Evolutionary conservation across 163 green algal species (phyloP).

Genomic region (Trebouxia gelatinosa): DNA sequence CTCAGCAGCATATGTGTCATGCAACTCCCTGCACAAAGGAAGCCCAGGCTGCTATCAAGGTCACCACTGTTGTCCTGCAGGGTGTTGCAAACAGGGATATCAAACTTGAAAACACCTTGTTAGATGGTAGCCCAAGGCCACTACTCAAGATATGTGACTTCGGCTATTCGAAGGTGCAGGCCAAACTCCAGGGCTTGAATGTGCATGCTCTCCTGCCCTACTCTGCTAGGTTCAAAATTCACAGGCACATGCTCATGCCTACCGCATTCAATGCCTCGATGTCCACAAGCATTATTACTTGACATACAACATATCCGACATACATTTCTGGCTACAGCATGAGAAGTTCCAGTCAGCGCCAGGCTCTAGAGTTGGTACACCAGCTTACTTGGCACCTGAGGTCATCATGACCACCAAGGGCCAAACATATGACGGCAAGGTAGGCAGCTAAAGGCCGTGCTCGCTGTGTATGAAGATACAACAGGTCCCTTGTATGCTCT

Average conservation of each 20-base stretch:
- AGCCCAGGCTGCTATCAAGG: not conserved
- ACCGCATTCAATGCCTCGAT: too few relatives aligned
- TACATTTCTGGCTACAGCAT: constrained; percentile 55
- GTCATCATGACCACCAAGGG: constrained; percentile 87
- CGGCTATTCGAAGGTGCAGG: constrained; percentile 74
- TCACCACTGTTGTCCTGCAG: not conserved
- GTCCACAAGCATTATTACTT: too few relatives aligned
- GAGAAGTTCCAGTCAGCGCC: constrained; percentile 90
- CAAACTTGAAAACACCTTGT: constrained; percentile 87
- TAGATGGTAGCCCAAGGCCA: constrained; percentile 76
- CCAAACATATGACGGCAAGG: constrained; percentile 87
- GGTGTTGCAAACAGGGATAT: constrained; percentile 66
- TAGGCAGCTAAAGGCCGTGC: constrained; percentile 29
- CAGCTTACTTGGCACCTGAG: constrained; percentile 88
- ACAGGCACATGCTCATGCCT: too few relatives aligned
- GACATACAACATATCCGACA: too few relatives aligned
- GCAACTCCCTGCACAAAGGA: not conserved
- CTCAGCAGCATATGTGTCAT: constrained; percentile 9
- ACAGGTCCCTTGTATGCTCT: too few relatives aligned
- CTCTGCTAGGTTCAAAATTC: too few relatives aligned
- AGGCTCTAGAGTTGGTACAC: constrained; percentile 82
- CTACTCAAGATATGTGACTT: constrained; percentile 95
- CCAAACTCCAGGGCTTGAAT: too few relatives aligned
- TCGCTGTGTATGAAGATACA: not conserved
- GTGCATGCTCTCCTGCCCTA: too few relatives aligned